Evolutionary conservation across 2,329 filamentous ascomycete genomes (phyloP).

Genomic region (Neophaeococcomyces aloes): DNA sequence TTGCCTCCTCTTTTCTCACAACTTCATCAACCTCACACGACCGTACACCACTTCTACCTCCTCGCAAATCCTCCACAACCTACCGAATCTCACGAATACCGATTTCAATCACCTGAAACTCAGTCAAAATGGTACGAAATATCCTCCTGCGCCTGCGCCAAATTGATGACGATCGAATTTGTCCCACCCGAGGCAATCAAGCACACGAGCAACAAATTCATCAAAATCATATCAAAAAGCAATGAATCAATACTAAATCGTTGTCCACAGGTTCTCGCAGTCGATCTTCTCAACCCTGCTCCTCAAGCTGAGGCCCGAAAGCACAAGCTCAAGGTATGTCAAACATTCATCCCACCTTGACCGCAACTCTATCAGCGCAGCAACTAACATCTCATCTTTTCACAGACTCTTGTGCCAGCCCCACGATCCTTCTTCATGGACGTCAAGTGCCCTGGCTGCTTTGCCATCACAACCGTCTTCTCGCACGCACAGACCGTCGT

Average conservation of each 20-base stretch:
- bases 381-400: slow-evolving; percentile 16
- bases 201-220: slow-evolving; percentile 21
- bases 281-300: slow-evolving; percentile 99
- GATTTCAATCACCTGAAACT: slow-evolving; percentile 31
- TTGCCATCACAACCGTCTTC: slow-evolving; percentile 99
- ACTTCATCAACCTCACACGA: slow-evolving; percentile 5
- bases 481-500: slow-evolving; percentile 99
- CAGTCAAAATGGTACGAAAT: slow-evolving; percentile 59
- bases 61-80: neutral
- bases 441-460: slow-evolving; percentile 99
- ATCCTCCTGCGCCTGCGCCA: slow-evolving; percentile 3
- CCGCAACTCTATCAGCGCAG: slow-evolving; percentile 17
- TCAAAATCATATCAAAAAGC: slow-evolving; percentile 10
- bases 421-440: slow-evolving; percentile 99
- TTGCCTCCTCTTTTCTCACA: neutral
- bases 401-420: slow-evolving; percentile 79
- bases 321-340: slow-evolving; percentile 99
- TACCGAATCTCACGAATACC: slow-evolving; percentile 3
- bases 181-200: slow-evolving; percentile 9
- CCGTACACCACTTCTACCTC: neutral
- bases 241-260: slow-evolving; percentile 11
- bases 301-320: slow-evolving; percentile 97
- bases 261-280: slow-evolving; percentile 81
- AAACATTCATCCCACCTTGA: slow-evolving; percentile 8
- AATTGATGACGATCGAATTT: slow-evolving; percentile 17